These are phyloP conservation scores for Moesziomyces globuligerus DNA, from an alignment of 1,284 basidiomycete species.

Conservation along the genomic window DNA sequence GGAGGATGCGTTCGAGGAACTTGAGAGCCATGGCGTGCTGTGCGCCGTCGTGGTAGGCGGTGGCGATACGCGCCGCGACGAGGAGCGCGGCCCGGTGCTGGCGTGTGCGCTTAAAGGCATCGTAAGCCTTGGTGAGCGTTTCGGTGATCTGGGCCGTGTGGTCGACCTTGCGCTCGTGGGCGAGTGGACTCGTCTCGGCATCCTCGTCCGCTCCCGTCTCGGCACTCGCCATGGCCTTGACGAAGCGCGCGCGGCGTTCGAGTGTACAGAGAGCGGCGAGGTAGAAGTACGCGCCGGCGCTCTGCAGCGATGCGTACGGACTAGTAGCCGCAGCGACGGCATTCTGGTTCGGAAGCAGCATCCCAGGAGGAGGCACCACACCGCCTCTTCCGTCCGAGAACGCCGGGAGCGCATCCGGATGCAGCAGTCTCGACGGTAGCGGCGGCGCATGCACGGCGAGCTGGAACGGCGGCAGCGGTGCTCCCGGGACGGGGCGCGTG, in stretches of 20 bases:
- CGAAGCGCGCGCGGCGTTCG: constrained; percentile 48
- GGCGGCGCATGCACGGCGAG: constrained; percentile 41
- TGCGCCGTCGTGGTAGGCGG: constrained; percentile 37
- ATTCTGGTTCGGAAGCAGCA: constrained; percentile 42
- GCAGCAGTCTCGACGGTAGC: constrained; percentile 44
- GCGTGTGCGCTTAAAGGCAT: constrained; percentile 39
- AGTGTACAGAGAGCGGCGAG: constrained; percentile 57
- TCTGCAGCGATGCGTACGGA: constrained; percentile 22
- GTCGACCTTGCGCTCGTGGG: constrained; percentile 57
- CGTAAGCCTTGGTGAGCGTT: constrained; percentile 52
- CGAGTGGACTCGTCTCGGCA: constrained; percentile 22
- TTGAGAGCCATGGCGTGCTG: constrained; percentile 51
- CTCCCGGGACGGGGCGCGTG: constrained; percentile 9
- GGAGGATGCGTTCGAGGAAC: constrained; percentile 57
- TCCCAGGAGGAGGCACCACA: constrained; percentile 20
- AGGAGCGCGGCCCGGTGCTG: constrained; percentile 33
- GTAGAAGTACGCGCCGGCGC: constrained; percentile 52
- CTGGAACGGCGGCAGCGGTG: constrained; percentile 43
- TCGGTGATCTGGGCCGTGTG: constrained; percentile 49
- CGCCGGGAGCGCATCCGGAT: constrained; percentile 33
- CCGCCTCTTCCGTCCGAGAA: constrained; percentile 18
- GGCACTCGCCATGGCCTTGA: constrained; percentile 6
- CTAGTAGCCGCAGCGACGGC: constrained; percentile 26
- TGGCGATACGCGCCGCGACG: constrained; percentile 52
- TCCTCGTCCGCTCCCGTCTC: constrained; percentile 6